These are phyloP conservation scores for Xylariaceae sp. DNA, from an alignment of 2,329 filamentous ascomycete genomes.

Conservation along the genomic window DNA sequence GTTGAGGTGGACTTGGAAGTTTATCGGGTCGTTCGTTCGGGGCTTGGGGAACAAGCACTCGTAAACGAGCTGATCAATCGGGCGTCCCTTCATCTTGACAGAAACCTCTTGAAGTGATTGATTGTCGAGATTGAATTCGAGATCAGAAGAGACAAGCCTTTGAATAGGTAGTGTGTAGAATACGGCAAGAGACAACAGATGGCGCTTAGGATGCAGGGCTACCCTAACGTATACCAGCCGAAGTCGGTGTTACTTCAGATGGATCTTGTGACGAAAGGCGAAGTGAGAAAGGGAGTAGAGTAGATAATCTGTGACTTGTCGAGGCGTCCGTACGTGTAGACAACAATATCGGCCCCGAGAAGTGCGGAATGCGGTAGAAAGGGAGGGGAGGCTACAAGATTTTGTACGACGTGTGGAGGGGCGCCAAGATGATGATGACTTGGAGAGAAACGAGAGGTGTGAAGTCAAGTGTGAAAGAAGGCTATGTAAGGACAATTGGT, in stretches of 20 bases:
- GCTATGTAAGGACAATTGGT: too few species aligned
- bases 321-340: too few species aligned
- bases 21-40: constrained; percentile 67
- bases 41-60: constrained; percentile 72
- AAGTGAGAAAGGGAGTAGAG: too few species aligned
- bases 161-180: constrained; percentile 7
- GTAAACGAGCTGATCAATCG: constrained; percentile 74
- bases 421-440: too few species aligned
- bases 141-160: too few species aligned
- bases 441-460: too few species aligned
- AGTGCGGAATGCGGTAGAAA: too few species aligned
- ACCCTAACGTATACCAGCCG: neutral
- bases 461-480: too few species aligned
- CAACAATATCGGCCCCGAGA: too few species aligned
- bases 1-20: constrained; percentile 70
- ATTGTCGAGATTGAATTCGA: constrained; percentile 4
- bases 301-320: too few species aligned
- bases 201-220: neutral
- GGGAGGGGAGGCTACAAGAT: too few species aligned
- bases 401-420: too few species aligned
- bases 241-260: constrained; percentile 2
- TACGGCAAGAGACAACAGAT: constrained; percentile 7
- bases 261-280: constrained; percentile 1
- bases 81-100: constrained; percentile 68
- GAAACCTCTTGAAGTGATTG: neutral